Conservation (phyloP, 495 filamentous ascomycete species). For the Parmelia sp. region DNA sequence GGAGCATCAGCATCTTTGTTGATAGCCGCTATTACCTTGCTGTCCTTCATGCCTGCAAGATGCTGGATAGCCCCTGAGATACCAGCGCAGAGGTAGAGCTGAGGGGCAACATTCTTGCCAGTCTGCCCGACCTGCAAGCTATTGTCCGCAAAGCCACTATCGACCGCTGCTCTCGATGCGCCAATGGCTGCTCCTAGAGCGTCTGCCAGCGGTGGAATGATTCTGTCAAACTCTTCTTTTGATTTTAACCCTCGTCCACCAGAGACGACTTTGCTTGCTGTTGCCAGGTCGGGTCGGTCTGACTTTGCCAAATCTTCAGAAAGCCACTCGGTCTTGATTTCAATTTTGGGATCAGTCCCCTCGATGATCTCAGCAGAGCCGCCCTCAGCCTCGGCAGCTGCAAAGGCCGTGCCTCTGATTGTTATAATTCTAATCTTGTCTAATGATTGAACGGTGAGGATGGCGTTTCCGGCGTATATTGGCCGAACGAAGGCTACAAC, state of each 20-base stretch:
- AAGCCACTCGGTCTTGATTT: slow-evolving; percentile 74
- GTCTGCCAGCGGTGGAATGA: slow-evolving; percentile 89
- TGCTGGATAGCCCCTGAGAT: slow-evolving; percentile 98
- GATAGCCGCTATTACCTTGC: slow-evolving; percentile 97
- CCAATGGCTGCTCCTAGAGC: slow-evolving; percentile 88
- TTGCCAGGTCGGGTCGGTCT: slow-evolving; percentile 90
- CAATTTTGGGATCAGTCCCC: slow-evolving; percentile 53
- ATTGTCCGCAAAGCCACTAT: slow-evolving; percentile 99
- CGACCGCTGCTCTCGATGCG: slow-evolving; percentile 89
- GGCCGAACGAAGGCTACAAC: slow-evolving; percentile 76
- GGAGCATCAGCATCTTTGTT: slow-evolving; percentile 97
- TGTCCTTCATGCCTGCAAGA: slow-evolving; percentile 99
- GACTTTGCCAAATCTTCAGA: slow-evolving; percentile 89
- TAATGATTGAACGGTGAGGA: slow-evolving; percentile 88
- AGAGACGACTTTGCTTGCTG: slow-evolving; percentile 81
- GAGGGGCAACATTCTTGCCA: slow-evolving; percentile 94
- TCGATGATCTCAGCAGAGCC: slow-evolving; percentile 44
- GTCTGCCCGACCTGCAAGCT: slow-evolving; percentile 97
- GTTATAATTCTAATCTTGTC: slow-evolving; percentile 86
- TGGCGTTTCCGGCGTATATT: slow-evolving; percentile 96
- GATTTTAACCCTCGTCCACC: slow-evolving; percentile 93
- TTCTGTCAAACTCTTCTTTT: slow-evolving; percentile 88
- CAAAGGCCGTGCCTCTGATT: slow-evolving; percentile 86
- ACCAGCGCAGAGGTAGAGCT: slow-evolving; percentile 90
- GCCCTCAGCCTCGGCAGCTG: slow-evolving; percentile 41